Percentiles rank a stretch among this genome's conserved stretches.
Conservation (phyloP, 345 rosid genomes). For the Laguncularia racemosa region DNA sequence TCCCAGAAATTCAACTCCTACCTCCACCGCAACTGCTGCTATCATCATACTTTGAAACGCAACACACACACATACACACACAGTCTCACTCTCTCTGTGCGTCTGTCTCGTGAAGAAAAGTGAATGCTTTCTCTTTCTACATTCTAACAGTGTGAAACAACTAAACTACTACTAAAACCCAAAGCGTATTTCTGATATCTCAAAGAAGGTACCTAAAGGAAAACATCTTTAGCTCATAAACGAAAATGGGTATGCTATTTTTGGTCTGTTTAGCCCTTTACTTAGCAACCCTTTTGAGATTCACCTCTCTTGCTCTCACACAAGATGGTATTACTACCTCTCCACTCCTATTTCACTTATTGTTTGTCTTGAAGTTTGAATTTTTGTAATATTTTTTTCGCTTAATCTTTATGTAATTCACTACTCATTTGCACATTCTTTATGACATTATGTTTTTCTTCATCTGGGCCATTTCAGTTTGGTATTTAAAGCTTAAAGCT, state of each 20-base stretch:
- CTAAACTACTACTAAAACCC: neutral
- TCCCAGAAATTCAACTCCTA: conserved; percentile 7
- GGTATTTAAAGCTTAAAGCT: neutral
- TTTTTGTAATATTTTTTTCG: too few relatives aligned
- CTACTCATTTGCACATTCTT: too few relatives aligned
- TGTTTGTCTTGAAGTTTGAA: neutral
- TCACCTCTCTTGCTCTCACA: conserved; percentile 35
- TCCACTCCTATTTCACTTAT: neutral
- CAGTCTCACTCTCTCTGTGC: neutral
- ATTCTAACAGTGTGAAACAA: neutral
- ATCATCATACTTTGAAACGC: conserved; percentile 6
- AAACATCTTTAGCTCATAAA: conserved; percentile 1
- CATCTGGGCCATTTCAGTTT: conserved; percentile 2
- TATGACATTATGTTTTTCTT: neutral
- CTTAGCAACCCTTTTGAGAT: conserved; percentile 30
- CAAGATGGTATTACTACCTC: conserved; percentile 43
- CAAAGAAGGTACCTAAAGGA: neutral
- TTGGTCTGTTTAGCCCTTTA: conserved; percentile 22
- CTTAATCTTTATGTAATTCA: too few relatives aligned
- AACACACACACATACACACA: neutral
- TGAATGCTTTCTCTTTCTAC: neutral
- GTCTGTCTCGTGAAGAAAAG: neutral
- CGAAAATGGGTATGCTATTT: conserved; percentile 25
- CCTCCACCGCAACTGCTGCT: neutral
- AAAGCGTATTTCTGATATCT: conserved; percentile 3